Base-by-base conservation (phyloP, 2,329 filamentous ascomycete genomes). In the Cytospora piceae region DNA sequence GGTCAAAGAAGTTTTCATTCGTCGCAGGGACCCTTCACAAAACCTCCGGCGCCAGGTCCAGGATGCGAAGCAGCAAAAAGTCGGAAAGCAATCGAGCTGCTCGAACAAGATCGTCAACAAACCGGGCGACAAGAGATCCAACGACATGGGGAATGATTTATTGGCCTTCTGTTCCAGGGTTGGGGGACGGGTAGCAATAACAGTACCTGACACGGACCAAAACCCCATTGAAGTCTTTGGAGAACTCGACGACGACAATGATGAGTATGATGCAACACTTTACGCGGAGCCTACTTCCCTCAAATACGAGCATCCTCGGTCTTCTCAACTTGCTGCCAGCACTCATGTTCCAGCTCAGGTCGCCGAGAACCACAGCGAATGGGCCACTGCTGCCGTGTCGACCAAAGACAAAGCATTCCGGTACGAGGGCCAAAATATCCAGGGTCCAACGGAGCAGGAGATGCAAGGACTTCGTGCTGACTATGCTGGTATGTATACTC, bases 1-100 rank as follows among this genome's bases (percentile, higher is more conserved):
- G 31, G 49, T 37, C 54, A 65, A 65, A 34, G 46, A 67, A 34
- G 31, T 65, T 20, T 31, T 54, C 3, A 53, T 67, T 2, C 65
- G 65, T 46, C 65, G 65, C 31, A 63, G 56, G 20, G 61, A 24
- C 17, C 17, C 42, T 20, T 63, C 42, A 11, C 5, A 51, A 4
- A 37, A 32, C 14, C 53, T 57, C 14, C 54, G 61, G 15, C 42
- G 42, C 14, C 20, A 14, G 17, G 6, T 51, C 4, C 42, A 57
- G 27, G 53, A 63, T 49, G 51, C 11, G n/a, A 57, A 57, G 22
- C 53, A 39, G 20, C 31, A 3, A 2, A 32, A 20, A 11, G 15
- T 22, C 31, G 9, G 29, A 12, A 37, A 37, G 14, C 14, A 49
- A 8, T 22, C 6, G 3, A 54, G 53, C 8, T 29, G 49, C 22